Evolutionary conservation across 2,329 filamentous ascomycete genomes (phyloP).

Genomic region (Xylaria sp.): DNA sequence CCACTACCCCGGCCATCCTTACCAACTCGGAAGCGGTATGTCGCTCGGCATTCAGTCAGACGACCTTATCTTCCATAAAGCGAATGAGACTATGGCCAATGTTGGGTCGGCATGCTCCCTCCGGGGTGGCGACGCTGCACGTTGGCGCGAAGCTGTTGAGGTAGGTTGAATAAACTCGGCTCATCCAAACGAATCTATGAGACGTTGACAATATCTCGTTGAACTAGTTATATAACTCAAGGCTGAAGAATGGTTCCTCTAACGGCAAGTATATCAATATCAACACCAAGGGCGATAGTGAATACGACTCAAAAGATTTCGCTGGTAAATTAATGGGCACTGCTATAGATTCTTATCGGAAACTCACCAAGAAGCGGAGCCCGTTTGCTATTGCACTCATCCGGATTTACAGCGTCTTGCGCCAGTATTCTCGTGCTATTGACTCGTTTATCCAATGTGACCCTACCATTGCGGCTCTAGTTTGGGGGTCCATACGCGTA

Average conservation of each 20-base stretch:
- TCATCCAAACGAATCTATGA: neutral
- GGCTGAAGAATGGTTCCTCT: neutral
- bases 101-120: neutral
- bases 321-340: neutral
- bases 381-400: neutral
- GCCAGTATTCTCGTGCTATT: constrained; percentile 4
- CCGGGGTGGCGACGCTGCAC: neutral
- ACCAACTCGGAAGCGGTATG: neutral
- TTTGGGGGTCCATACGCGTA: constrained; percentile 1
- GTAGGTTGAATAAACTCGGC: neutral
- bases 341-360: neutral
- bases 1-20: neutral
- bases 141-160: neutral
- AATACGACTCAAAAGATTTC: neutral
- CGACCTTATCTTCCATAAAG: neutral
- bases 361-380: constrained; percentile 7
- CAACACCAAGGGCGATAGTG: neutral
- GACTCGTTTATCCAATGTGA: constrained; percentile 2
- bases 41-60: neutral
- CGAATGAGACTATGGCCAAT: neutral
- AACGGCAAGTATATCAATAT: neutral
- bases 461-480: constrained; percentile 3
- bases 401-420: neutral
- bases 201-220: neutral
- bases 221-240: constrained; percentile 1